Base-by-base conservation (phyloP, 805 yeast species). In the Zygotorulaspora florentina region DNA sequence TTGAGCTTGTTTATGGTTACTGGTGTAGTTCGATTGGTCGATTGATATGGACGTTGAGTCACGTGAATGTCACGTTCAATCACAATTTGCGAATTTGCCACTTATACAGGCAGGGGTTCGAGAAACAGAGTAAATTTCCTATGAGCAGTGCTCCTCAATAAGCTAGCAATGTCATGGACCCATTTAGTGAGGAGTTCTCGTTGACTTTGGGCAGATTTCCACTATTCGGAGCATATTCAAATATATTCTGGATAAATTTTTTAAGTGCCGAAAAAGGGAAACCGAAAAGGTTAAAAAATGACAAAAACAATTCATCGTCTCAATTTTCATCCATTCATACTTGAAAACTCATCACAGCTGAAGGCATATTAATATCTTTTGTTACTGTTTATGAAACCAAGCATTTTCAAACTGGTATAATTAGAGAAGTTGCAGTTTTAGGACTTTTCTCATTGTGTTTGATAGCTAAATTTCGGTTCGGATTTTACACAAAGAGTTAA, bases 361-460 rank as follows among this genome's bases (percentile, higher is more conserved):
- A 20, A 20, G 25, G 25, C 25, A 20, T 4, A 7, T 7, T 29
- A 13, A 16, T 33, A 33, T 16, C 16, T 3, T 13, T 16, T 4
- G 36, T 33, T 33, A 33, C 36, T 33, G 20, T 33, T n/a, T 33
- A 33, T 33, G 36, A 33, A 33, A 33, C 36, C 11, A 16, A 17
- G 13, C 20, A 13, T 33, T 33, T 10, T 33, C 3, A 33, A 33
- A 33, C 16, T 29, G 15, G 4, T 33, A 17, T 33, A 8, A 13
- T 13, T 33, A 6, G 5, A 33, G 16, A 33, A 33, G 36, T 33
- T 33, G 6, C 12, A 10, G n/a, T 33, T 33, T 10, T 33, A 5
- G 13, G 20, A 17, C 16, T 16, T 33, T 33, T 33, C 20, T 9
- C 7, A n/a, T 33, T 33, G n/a, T 33, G 6, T 33, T 33, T 33